Evolutionary conservation across 2,329 filamentous ascomycete genomes (phyloP), one percentile per base, ranked within the genome.

Genomic region (Beauveria rudraprayagi): DNA sequence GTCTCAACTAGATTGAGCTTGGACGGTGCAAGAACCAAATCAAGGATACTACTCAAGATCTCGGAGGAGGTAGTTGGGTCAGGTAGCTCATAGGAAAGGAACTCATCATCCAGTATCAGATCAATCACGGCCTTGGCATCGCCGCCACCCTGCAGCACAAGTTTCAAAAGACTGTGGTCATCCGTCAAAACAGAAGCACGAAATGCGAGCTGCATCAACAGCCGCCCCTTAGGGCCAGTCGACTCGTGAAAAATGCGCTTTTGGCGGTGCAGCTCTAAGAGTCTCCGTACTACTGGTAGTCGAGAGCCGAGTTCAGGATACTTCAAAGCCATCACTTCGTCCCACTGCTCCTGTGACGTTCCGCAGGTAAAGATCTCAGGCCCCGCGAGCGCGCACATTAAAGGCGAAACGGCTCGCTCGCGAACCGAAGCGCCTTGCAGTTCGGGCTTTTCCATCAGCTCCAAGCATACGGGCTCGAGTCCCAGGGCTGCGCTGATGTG

Each of bases 341-440:
- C 51, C 70, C 62, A 72, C 3, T 61, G 50, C 22, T 48, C 30
- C 51, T 34, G 30, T 14, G 51, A 48, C 24, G 44, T 55, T 22
- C 50, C 24, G 51, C 58, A 61, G 8, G 47, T 57, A 54, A 70
- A 64, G 2, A 70, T 69, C 28, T 66, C 63, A 5, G 67, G 67
- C 1, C 74, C 74, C 3, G 72, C 63, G 2, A 76, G 64, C 7
- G 73, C 69, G 46, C 73, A 76, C 52, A 69, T 72, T 3, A 75
- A 59, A 14, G 74, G 70, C 72, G 73, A 8, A 71, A 61, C 7
- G 64, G 54, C 14, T 71, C 67, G 1, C 46, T 30, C 44, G 17
- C 22, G 26, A 8, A 55, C 34, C 30, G 8, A 64, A 48, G 22
- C 50, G 14, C 50, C 50, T 9, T 30, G 70, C 66, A 37, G 70